phyloP scores from a whole-genome alignment of 805 yeast genomes.

The Suhomyces emberorum region DNA sequence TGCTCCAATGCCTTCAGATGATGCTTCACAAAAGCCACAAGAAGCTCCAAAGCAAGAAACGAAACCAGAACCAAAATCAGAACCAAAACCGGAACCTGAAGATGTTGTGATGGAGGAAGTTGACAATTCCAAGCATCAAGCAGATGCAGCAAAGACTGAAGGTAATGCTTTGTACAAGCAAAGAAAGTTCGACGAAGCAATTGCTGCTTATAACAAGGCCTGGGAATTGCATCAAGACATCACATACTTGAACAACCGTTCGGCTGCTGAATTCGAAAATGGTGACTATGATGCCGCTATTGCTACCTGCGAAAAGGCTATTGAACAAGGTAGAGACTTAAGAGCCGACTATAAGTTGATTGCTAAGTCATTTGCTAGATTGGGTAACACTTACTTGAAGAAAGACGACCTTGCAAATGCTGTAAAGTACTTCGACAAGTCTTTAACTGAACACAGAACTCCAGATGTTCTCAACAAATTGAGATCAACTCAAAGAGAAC shows the following conservation, averaged over 20 bases:
- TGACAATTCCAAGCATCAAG: constrained; percentile 41
- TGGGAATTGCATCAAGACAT: constrained; percentile 80
- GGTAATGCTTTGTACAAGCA: constrained; percentile 87
- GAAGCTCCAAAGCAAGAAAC: constrained; percentile 13
- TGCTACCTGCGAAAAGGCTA: constrained; percentile 73
- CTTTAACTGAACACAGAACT: constrained; percentile 95
- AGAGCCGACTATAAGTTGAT: constrained; percentile 90
- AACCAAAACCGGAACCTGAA: constrained; percentile 19
- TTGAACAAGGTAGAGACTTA: constrained; percentile 83
- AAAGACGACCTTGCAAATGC: constrained; percentile 70
- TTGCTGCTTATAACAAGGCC: constrained; percentile 79
- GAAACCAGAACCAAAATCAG: constrained; percentile 14
- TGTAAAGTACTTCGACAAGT: constrained; percentile 75
- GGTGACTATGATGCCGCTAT: constrained; percentile 88
- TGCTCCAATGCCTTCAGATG: constrained; percentile 8
- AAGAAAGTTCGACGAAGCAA: constrained; percentile 90
- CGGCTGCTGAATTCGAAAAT: constrained; percentile 97
- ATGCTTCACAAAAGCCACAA: constrained; percentile 8
- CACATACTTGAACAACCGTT: constrained; percentile 91
- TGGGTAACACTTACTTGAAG: constrained; percentile 80
- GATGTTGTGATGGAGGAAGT: constrained; percentile 40
- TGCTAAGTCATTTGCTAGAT: constrained; percentile 90
- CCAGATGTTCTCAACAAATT: constrained; percentile 88
- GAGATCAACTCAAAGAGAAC: constrained; percentile 80
- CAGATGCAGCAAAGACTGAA: constrained; percentile 71